Conservation (phyloP, 2,329 filamentous ascomycete genomes). For the Aspergillus cejpii region DNA sequence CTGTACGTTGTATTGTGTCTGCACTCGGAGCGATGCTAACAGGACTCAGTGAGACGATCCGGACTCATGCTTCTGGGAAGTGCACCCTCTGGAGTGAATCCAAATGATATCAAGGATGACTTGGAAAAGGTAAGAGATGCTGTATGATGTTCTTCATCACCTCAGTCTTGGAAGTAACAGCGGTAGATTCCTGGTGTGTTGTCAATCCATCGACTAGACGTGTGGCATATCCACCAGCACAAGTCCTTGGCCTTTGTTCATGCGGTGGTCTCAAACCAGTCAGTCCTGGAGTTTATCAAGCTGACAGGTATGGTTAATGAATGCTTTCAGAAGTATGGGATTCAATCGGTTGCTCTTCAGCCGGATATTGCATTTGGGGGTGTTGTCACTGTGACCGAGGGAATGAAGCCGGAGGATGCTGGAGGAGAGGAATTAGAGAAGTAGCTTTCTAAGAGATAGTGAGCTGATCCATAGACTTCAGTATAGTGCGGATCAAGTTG, state of each 20-base stretch:
- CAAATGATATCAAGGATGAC: slow-evolving; percentile 61
- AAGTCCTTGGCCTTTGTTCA: slow-evolving; percentile 66
- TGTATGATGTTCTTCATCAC: slow-evolving; percentile 10
- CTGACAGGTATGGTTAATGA: slow-evolving; percentile 58
- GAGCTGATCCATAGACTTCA: not conserved
- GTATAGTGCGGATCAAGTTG: too few species aligned
- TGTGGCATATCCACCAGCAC: slow-evolving; percentile 66
- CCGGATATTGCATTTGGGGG: slow-evolving; percentile 47
- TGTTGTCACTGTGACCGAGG: slow-evolving; percentile 1
- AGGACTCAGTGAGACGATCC: slow-evolving; percentile 21
- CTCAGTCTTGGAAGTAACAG: not conserved
- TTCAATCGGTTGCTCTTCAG: slow-evolving; percentile 65
- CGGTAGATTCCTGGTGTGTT: slow-evolving; percentile 57
- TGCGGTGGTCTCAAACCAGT: slow-evolving; percentile 55
- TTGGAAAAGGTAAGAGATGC: slow-evolving; percentile 51
- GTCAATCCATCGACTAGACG: slow-evolving; percentile 64
- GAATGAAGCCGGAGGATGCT: slow-evolving; percentile 4
- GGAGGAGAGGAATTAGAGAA: slow-evolving; percentile 7
- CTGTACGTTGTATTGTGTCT: slow-evolving; percentile 18
- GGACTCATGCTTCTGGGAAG: slow-evolving; percentile 63
- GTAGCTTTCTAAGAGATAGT: not conserved
- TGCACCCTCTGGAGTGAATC: slow-evolving; percentile 53
- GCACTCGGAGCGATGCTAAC: slow-evolving; percentile 1
- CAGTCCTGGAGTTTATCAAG: slow-evolving; percentile 53
- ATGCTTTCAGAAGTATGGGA: slow-evolving; percentile 66